phyloP scores from a whole-genome alignment of 2,329 filamentous ascomycete genomes.

The Penicillium occitanis region DNA sequence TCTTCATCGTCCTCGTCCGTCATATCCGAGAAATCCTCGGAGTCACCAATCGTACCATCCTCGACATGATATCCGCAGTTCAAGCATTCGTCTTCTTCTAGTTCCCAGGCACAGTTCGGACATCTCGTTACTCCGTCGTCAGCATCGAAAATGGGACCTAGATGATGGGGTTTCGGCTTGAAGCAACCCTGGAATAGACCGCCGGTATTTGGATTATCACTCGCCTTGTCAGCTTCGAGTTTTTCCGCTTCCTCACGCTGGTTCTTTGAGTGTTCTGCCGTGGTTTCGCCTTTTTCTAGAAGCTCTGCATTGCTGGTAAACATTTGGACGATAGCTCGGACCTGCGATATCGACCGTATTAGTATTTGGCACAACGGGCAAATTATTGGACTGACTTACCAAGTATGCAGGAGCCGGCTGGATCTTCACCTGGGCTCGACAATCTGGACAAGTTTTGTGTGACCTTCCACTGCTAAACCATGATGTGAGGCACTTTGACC shows the following conservation, averaged over 20 bases:
- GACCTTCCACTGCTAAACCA: slow-evolving; percentile 55
- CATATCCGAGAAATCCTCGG: slow-evolving; percentile 42
- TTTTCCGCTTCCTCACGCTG: slow-evolving; percentile 60
- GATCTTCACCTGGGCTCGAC: slow-evolving; percentile 58
- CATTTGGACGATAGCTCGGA: slow-evolving; percentile 64
- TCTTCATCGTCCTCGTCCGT: slow-evolving; percentile 41
- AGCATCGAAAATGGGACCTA: slow-evolving; percentile 53
- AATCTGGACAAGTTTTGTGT: slow-evolving; percentile 69
- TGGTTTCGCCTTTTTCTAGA: slow-evolving; percentile 62
- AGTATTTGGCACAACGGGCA: slow-evolving; percentile 20
- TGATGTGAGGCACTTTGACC: slow-evolving; percentile 54
- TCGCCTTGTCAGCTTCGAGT: slow-evolving; percentile 61
- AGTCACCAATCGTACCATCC: slow-evolving; percentile 33
- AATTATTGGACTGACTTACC: slow-evolving; percentile 40
- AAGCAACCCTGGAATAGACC: slow-evolving; percentile 66
- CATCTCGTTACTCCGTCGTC: slow-evolving; percentile 64
- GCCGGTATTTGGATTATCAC: slow-evolving; percentile 48
- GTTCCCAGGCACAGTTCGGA: slow-evolving; percentile 62
- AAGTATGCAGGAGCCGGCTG: slow-evolving; percentile 65
- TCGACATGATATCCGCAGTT: slow-evolving; percentile 57
- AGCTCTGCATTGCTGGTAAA: slow-evolving; percentile 62
- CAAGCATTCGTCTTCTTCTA: slow-evolving; percentile 56
- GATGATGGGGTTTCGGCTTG: slow-evolving; percentile 34
- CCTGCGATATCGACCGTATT: slow-evolving; percentile 38
- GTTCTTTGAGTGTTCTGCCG: slow-evolving; percentile 59